Base-by-base conservation (phyloP, 306 rosid species). In the Quercus gilva region DNA sequence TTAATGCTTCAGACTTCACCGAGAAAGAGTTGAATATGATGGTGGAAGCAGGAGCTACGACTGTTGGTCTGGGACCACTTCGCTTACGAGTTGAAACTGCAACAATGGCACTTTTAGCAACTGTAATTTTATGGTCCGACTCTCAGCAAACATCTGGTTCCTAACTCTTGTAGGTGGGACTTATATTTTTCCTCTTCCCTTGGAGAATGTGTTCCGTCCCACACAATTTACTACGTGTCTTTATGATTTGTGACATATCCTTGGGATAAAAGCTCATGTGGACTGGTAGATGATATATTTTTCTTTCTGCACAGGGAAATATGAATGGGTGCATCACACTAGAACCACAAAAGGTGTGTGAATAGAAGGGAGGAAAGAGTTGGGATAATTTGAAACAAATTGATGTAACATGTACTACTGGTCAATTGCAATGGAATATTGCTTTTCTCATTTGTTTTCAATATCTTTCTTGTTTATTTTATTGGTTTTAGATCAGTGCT, bases 71-170 rank as follows among this genome's bases (percentile, higher is more conserved):
- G 29, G 99, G 99, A 31, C 89, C 91, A 31, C 89, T 90, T 77
- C 95, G 97, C 35, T 88, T 94, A 21, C 89, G 97, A 69, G 97
- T 94, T 53, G 99, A 94, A 91, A 94, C 97, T 53, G 99, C 99
- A 76, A 82, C 99, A 1, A 84, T 94, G 81, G 91, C 97, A 25
- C 90, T 94, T 80, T 74, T 94, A 77, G 85, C 94, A 25, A 87
- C 94, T 57, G 80, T 92, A 70, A 90, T 90, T 94, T 80, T 92
- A 73, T 94, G 97, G 99, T 91, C 94, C 25, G 99, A 92, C 78
- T 86, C 94, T 79, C 86, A 60, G 75, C 78, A 53, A 81, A 53
- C 76, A 59, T 74, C 72, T 12, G 49, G 23, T 55, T 45, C 56
- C 79, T 88, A 77, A 87, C 51, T 74, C 72, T 20, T 72, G 68